Evolutionary conservation across 2,329 filamentous ascomycete species (phyloP).

Genomic region (Stagonosporopsis vannaccii): DNA sequence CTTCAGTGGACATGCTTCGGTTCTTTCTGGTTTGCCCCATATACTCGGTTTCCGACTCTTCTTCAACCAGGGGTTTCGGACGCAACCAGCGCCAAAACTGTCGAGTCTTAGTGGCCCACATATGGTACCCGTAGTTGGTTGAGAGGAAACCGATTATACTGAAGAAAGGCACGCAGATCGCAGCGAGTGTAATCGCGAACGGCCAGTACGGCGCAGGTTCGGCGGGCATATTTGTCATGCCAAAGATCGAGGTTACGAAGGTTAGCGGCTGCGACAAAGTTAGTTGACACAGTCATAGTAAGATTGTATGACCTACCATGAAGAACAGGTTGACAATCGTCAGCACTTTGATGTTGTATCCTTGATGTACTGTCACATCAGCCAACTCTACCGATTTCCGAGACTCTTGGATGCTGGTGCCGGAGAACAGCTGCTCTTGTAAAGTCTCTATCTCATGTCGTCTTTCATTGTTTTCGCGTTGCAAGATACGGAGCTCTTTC

Average conservation of each 20-base stretch:
- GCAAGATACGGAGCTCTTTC: conserved; percentile 56
- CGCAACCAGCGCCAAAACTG: conserved; percentile 38
- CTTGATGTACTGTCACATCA: conserved; percentile 62
- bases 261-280: conserved; percentile 56
- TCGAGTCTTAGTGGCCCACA: conserved; percentile 45
- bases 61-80: conserved; percentile 21
- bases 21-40: conserved; percentile 19
- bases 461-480: conserved; percentile 61
- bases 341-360: conserved; percentile 66
- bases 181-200: conserved; percentile 52
- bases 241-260: conserved; percentile 67
- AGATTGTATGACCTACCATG: conserved; percentile 40
- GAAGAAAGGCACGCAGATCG: conserved; percentile 57
- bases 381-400: conserved; percentile 65
- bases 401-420: conserved; percentile 68
- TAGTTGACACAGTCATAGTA: neutral
- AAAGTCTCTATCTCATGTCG: conserved; percentile 64
- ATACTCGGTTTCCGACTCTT: conserved; percentile 18
- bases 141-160: conserved; percentile 56
- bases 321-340: conserved; percentile 69
- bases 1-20: conserved; percentile 38
- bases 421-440: conserved; percentile 68
- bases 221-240: conserved; percentile 57
- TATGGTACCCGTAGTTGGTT: conserved; percentile 49
- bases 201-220: conserved; percentile 45